Base-by-base conservation (phyloP, 371 early-diverging fungal genomes). In the Coemansia linderi region DNA sequence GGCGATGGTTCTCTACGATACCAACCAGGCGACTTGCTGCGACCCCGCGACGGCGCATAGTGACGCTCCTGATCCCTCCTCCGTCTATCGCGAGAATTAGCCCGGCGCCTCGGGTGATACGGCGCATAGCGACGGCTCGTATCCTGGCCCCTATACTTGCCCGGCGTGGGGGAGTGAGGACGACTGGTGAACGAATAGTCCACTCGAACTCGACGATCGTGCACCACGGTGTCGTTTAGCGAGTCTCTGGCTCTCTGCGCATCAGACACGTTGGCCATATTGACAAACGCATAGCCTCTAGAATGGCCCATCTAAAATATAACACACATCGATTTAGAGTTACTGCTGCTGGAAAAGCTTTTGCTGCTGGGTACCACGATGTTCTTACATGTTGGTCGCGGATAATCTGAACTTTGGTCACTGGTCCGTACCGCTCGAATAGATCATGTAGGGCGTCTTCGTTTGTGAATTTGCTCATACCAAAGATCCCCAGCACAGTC, bases 401-500 rank as follows among this genome's bases (percentile, higher is more conserved):
- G 79, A 90, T 85, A 13, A 84, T 84, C 37, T 87, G 72, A 12
- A 75, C 85, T 65, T 84, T 82, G 48, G 87, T 83, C 48, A 89
- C 70, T 3, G 68, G 69, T 4, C 93, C 94, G 81, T 84, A 91
- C 43, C 86, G 77, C 29, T 83, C 85, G 82, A 91, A 92, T 4
- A 91, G 79, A 13, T 87, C 85, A 63, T 88, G 85, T 71, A 94
- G 79, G 67, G 91, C 89, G 8, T 75, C 63, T 72, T 91, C 90
- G 61, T 75, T 82, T 13, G 93, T 93, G 57, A 85, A 80, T 56
- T 88, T 84, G 74, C 87, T 88, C 70, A 94, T 85, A 38, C 92
- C 92, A 82, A 94, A 94, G 15, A 93, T 91, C 40, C 94, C 94
- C 40, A 94, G 80, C 15, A 90, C 89, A 17, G 84, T 84, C 63